Conservation (phyloP, 768 basidiomycete genomes). For the Leccinum uliginosum region DNA sequence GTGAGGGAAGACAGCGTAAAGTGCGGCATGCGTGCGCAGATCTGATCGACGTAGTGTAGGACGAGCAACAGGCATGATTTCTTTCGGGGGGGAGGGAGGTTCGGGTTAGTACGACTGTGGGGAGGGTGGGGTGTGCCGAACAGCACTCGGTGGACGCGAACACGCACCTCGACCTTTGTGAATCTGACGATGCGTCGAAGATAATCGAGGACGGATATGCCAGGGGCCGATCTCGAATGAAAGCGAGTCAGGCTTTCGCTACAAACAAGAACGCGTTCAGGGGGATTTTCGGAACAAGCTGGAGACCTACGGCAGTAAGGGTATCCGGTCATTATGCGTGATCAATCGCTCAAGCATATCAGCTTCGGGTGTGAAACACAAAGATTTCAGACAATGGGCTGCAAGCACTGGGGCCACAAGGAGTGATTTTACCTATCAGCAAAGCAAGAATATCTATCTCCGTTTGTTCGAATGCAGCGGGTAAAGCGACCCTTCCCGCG, state of each 20-base stretch:
- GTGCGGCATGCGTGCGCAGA: constrained; percentile 78
- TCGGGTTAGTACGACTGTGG: constrained; percentile 3
- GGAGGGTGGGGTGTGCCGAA: neutral
- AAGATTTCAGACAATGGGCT: constrained; percentile 11
- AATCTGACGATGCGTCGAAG: constrained; percentile 90
- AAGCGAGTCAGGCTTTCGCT: constrained; percentile 93
- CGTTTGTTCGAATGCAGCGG: constrained; percentile 80
- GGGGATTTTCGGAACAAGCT: constrained; percentile 16
- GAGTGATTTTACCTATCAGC: constrained; percentile 74
- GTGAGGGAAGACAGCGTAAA: constrained; percentile 96
- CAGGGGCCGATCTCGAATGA: constrained; percentile 89
- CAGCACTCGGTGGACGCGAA: constrained; percentile 1
- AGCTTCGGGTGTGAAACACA: constrained; percentile 45
- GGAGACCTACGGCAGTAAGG: constrained; percentile 63
- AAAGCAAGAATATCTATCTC: constrained; percentile 78
- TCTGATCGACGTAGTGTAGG: constrained; percentile 89
- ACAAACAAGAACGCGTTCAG: constrained; percentile 17
- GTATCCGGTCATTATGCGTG: constrained; percentile 93
- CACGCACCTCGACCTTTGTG: constrained; percentile 87
- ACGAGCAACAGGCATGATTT: constrained; percentile 77
- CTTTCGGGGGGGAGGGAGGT: constrained; percentile 33
- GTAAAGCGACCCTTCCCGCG: constrained; percentile 72
- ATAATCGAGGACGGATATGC: constrained; percentile 88
- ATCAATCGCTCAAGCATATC: constrained; percentile 97
- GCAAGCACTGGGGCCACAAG: constrained; percentile 16